Evolutionary conservation across 2,329 filamentous ascomycete species (phyloP).

Genomic region (Exophiala sp.): DNA sequence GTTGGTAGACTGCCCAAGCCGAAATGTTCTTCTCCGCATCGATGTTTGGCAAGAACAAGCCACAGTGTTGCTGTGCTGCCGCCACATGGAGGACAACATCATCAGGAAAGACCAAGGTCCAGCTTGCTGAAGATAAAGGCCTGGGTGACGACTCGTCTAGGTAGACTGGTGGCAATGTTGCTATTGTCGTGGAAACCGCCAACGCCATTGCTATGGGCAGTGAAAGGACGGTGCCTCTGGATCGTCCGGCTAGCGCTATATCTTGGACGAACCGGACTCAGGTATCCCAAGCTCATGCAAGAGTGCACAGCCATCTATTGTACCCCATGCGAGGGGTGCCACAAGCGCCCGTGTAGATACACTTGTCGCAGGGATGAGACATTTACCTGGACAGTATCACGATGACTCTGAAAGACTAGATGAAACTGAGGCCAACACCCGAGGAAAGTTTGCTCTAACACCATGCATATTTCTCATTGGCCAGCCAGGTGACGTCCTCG

Average conservation of each 20-base stretch:
- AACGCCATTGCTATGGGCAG: too few relatives aligned
- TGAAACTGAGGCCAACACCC: not conserved
- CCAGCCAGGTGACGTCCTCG: slow-evolving; percentile 44
- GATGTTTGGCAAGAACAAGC: not conserved
- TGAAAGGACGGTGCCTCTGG: too few relatives aligned
- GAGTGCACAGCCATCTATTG: slow-evolving; percentile 20
- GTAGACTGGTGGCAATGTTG: not conserved
- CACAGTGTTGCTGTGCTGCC: slow-evolving; percentile 33
- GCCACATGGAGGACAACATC: slow-evolving; percentile 50
- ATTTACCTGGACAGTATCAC: not conserved
- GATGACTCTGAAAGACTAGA: not conserved
- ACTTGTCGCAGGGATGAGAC: slow-evolving; percentile 1
- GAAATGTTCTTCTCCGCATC: not conserved
- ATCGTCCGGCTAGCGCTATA: slow-evolving; percentile 30
- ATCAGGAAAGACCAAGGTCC: slow-evolving; percentile 47
- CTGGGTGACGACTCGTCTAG: slow-evolving; percentile 33
- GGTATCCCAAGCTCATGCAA: not conserved
- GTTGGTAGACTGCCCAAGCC: slow-evolving; percentile 46
- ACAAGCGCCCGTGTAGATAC: not conserved
- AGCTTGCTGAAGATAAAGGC: slow-evolving; percentile 52
- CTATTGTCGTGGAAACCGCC: not conserved
- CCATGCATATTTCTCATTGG: slow-evolving; percentile 51
- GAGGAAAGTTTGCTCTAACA: slow-evolving; percentile 34
- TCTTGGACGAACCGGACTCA: not conserved
- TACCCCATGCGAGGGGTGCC: slow-evolving; percentile 19